These are phyloP conservation scores for Talaromyces sp. DNA, from an alignment of 2,329 filamentous ascomycete genomes.

Conservation along the genomic window DNA sequence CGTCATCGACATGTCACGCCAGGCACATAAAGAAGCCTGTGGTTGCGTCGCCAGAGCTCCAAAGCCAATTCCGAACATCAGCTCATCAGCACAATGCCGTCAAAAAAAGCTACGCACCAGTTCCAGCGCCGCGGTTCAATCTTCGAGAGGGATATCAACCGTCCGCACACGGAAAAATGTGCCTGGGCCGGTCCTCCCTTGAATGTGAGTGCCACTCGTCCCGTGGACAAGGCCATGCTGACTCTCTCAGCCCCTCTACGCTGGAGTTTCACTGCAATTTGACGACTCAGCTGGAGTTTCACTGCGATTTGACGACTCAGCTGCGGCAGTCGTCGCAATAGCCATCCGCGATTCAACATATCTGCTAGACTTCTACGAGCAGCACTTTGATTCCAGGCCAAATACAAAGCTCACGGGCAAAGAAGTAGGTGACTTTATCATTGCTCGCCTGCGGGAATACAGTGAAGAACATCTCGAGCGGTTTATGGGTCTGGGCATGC, in stretches of 20 bases:
- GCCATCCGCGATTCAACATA: conserved; percentile 71
- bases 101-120: background rate
- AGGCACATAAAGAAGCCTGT: background rate
- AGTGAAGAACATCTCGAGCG: conserved; percentile 64
- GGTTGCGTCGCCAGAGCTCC: background rate
- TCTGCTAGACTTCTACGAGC: conserved; percentile 65
- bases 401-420: conserved; percentile 31
- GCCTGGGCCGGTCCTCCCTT: conserved; percentile 35
- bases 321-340: conserved; percentile 55
- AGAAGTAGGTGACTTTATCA: conserved; percentile 56
- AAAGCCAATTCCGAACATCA: background rate
- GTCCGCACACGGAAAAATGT: conserved; percentile 26
- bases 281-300: conserved; percentile 41
- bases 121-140: conserved; percentile 30
- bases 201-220: conserved; percentile 26
- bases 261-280: conserved; percentile 34
- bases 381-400: conserved; percentile 48
- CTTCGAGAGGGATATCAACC: conserved; percentile 31
- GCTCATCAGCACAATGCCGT: background rate
- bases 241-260: conserved; percentile 35
- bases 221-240: background rate
- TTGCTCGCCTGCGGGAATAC: conserved; percentile 55
- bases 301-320: conserved; percentile 33
- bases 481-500: conserved; percentile 68
- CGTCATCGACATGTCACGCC: conserved; percentile 13